Evolutionary conservation across 1,284 basidiomycete genomes (phyloP).

Genomic region (Cystobasidiaceae sp.): DNA sequence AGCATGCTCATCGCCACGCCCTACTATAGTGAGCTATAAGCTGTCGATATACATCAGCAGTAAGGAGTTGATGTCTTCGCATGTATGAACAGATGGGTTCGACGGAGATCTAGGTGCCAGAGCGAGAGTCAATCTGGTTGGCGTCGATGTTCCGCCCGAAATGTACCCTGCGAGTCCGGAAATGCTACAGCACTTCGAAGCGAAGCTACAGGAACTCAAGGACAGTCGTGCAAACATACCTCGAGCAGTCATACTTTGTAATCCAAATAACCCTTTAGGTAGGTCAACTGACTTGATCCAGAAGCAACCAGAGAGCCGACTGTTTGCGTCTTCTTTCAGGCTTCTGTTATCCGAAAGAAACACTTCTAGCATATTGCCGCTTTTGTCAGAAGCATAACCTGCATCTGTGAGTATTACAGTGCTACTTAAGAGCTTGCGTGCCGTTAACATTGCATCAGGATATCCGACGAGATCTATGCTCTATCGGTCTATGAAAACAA

Average conservation of each 20-base stretch:
- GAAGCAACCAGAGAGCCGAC: conserved; percentile 12
- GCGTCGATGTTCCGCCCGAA: conserved; percentile 38
- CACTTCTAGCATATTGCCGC: conserved; percentile 48
- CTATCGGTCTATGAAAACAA: conserved; percentile 46
- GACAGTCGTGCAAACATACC: conserved; percentile 31
- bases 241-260: conserved; percentile 45
- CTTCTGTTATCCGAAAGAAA: conserved; percentile 45
- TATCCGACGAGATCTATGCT: conserved; percentile 51
- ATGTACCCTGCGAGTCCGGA: conserved; percentile 23
- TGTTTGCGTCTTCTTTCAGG: conserved; percentile 19
- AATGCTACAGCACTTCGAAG: conserved; percentile 24
- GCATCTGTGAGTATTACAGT: conserved; percentile 41
- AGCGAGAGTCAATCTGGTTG: conserved; percentile 43
- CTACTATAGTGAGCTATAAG: conserved; percentile 38
- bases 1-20: conserved; percentile 46
- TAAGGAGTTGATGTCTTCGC: neutral
- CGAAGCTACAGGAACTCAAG: neutral
- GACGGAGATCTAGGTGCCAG: conserved; percentile 35
- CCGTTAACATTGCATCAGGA: conserved; percentile 7
- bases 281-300: conserved; percentile 3
- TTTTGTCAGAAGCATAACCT: conserved; percentile 50
- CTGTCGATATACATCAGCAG: neutral
- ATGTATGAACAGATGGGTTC: conserved; percentile 40
- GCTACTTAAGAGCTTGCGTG: neutral
- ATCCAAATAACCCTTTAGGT: conserved; percentile 50